phyloP scores from a whole-genome alignment of 2,329 filamentous ascomycete species.

The Incumbomyces delicatus region DNA sequence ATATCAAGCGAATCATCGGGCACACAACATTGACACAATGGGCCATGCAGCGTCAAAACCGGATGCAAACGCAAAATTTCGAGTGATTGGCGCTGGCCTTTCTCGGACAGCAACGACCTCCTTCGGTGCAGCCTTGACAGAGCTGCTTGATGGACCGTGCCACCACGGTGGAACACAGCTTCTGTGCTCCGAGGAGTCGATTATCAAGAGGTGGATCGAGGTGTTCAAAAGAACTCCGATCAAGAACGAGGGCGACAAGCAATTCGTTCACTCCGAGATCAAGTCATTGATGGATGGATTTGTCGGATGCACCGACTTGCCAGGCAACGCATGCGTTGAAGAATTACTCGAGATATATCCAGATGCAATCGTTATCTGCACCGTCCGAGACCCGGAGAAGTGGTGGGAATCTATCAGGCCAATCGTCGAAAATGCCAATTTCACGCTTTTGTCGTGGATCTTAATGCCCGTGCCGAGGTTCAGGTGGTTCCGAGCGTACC shows the following conservation, averaged over 20 bases:
- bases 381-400: slow-evolving; percentile 30
- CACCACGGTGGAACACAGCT: slow-evolving; percentile 41
- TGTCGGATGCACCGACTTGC: slow-evolving; percentile 39
- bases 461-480: slow-evolving; percentile 16
- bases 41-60: slow-evolving; percentile 19
- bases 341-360: slow-evolving; percentile 42
- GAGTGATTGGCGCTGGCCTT: slow-evolving; percentile 19
- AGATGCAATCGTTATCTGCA: slow-evolving; percentile 39
- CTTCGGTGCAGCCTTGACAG: slow-evolving; percentile 39
- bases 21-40: slow-evolving; percentile 7
- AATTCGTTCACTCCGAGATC: slow-evolving; percentile 25
- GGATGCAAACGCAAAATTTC: slow-evolving; percentile 11
- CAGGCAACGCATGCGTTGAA: slow-evolving; percentile 32
- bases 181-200: slow-evolving; percentile 17
- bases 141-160: slow-evolving; percentile 40
- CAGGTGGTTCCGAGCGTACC: slow-evolving; percentile 18
- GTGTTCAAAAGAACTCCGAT: slow-evolving; percentile 19
- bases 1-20: too few relatives aligned
- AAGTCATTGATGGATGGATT: slow-evolving; percentile 33
- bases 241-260: slow-evolving; percentile 21
- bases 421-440: slow-evolving; percentile 20
- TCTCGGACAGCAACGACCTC: slow-evolving; percentile 43
- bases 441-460: slow-evolving; percentile 18
- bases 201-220: slow-evolving; percentile 23
- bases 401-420: slow-evolving; percentile 30